Evolutionary conservation across 129 eudicot species (phyloP).

Genomic region (Tagetes patula): DNA sequence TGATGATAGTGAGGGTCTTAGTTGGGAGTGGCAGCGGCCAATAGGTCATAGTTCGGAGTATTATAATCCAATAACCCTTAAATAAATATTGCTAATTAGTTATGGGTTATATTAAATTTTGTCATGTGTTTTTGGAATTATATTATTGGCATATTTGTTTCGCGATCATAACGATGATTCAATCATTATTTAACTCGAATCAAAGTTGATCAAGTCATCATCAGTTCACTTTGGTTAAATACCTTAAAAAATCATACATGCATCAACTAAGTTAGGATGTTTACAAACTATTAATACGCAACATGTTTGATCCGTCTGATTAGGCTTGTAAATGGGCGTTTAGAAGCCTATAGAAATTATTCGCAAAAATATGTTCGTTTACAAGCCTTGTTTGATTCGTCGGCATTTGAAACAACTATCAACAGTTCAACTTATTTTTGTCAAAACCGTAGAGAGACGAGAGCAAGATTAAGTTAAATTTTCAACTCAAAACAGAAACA

Average conservation of each 20-base stretch:
- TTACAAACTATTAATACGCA: background rate
- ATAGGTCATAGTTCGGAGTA: too few relatives aligned
- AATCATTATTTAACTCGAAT: background rate
- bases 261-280: background rate
- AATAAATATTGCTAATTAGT: background rate
- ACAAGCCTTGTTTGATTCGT: background rate
- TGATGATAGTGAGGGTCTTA: too few relatives aligned
- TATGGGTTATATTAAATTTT: background rate
- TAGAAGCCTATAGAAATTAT: too few relatives aligned
- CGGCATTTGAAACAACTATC: background rate
- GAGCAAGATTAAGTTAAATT: background rate
- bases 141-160: background rate
- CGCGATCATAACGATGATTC: background rate
- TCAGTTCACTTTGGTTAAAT: background rate
- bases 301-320: background rate
- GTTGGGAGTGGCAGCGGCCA: too few relatives aligned
- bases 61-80: too few relatives aligned
- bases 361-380: too few relatives aligned
- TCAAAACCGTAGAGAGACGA: background rate
- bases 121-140: background rate
- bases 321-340: too few relatives aligned
- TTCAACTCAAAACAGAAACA: background rate
- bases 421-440: background rate
- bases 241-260: too few relatives aligned
- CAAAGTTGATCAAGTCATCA: background rate